Evolutionary conservation across 371 early-diverging fungal genomes (phyloP), one percentile per base, ranked within the genome.

Genomic region (Mucor ambiguus): DNA sequence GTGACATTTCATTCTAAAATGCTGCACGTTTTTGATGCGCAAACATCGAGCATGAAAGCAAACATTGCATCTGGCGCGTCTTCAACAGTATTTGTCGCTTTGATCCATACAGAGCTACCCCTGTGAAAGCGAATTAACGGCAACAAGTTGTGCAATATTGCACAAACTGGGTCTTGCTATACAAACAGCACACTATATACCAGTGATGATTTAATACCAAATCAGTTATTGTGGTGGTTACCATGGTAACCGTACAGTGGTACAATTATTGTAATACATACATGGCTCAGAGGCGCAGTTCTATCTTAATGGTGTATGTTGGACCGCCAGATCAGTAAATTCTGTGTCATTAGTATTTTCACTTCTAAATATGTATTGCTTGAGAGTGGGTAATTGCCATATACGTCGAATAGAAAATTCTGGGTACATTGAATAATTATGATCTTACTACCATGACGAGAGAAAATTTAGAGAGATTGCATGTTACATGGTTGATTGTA

Each of bases 371-470:
- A 20, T 44, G 44, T 44, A 44, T 8, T 20, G 6, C 20, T 44
- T 44, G 3, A 44, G 20, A 44, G 44, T 44, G 49, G 24, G 22
- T 49, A 24, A 24, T 49, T 49, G n/a, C 49, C 22, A 49, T 9
- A 24, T 24, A 24, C 24, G 49, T 26, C 9, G 10, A 24, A 26
- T 12, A 12, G 4, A 14, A 49, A 49, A 49, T 49, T 49, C 26
- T 49, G 49, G 49, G 49, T 49, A 49, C 49, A 11, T 49, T 49
- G 49, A 22, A 11, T 26, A 49, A 26, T 12, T 49, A 49, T 49
- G 12, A 49, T 44, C 37, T 44, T 44, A 44, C 44, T 44, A 44
- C 44, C 44, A 44, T 49, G 49, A 49, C 49, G 49, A 49, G 20
- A 49, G 10, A 49, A 49, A 49, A 12, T 0, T 4, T 0, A 12